Percentiles rank a stretch among this genome's conserved stretches.
These are phyloP conservation scores for Schwanniomyces vanrijiae DNA, from an alignment of 805 yeast genomes.

Conservation along the genomic window DNA sequence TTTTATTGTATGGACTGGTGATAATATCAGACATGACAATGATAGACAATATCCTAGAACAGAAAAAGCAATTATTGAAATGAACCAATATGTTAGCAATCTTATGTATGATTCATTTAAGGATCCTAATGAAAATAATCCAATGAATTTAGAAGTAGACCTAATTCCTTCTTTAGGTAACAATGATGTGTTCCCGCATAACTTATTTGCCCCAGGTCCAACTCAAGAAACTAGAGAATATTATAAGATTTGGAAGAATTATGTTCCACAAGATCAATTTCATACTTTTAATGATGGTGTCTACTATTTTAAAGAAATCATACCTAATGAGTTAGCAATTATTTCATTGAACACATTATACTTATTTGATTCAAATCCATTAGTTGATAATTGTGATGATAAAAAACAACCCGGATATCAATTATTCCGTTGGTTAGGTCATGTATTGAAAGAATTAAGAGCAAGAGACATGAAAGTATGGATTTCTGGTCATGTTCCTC, in stretches of 20 bases:
- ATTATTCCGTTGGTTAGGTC: conserved; percentile 75
- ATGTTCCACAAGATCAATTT: conserved; percentile 74
- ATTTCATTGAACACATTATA: conserved; percentile 78
- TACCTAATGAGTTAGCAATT: conserved; percentile 76
- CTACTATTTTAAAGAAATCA: conserved; percentile 72
- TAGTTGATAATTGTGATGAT: conserved; percentile 76
- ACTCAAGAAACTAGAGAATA: conserved; percentile 82
- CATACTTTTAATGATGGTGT: conserved; percentile 75
- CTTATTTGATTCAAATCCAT: conserved; percentile 72
- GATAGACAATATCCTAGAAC: conserved; percentile 75
- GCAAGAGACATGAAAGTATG: conserved; percentile 77
- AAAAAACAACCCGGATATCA: conserved; percentile 79
- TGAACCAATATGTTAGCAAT: conserved; percentile 60
- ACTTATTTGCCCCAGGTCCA: conserved; percentile 82
- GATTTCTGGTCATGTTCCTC: conserved; percentile 89
- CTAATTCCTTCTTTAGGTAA: conserved; percentile 79
- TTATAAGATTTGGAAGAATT: conserved; percentile 69
- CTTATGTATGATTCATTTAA: conserved; percentile 53
- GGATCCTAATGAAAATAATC: conserved; percentile 44
- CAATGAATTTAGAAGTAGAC: conserved; percentile 42
- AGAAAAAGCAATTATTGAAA: conserved; percentile 65
- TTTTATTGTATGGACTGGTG: conserved; percentile 90
- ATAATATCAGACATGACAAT: conserved; percentile 81
- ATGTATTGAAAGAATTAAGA: conserved; percentile 70
- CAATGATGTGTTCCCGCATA: conserved; percentile 89